phyloP scores from a whole-genome alignment of 1,284 basidiomycete genomes.

The Kwoniella shivajii region DNA sequence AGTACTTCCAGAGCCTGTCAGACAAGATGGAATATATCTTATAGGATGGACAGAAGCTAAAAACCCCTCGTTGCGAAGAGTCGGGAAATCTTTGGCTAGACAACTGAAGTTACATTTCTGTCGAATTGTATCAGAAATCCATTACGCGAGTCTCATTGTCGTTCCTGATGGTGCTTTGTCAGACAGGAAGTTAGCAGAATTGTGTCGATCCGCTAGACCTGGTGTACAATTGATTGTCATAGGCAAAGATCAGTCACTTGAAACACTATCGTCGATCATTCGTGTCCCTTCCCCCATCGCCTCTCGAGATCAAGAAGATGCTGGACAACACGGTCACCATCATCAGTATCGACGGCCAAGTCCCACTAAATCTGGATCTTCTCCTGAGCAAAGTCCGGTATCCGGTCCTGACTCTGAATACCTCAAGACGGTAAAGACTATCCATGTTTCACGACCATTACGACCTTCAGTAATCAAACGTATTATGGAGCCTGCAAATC shows the following conservation, averaged over 20 bases:
- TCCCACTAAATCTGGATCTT: neutral
- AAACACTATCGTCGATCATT: neutral
- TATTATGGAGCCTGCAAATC: conserved; percentile 7
- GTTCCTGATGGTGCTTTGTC: conserved; percentile 19
- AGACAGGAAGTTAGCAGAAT: conserved; percentile 14
- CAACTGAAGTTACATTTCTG: conserved; percentile 38
- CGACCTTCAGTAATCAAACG: conserved; percentile 36
- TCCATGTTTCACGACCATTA: conserved; percentile 18
- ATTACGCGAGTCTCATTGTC: conserved; percentile 36
- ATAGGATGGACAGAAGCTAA: conserved; percentile 28
- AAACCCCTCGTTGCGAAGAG: conserved; percentile 20
- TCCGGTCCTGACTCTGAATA: conserved; percentile 1
- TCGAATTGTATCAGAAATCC: conserved; percentile 30
- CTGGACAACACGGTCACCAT: neutral
- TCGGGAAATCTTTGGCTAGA: conserved; percentile 34
- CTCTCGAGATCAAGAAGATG: neutral
- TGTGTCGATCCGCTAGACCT: conserved; percentile 21
- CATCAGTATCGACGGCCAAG: neutral
- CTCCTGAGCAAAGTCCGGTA: neutral
- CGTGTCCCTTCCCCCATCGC: conserved; percentile 1
- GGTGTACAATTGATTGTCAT: conserved; percentile 31
- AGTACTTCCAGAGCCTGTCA: conserved; percentile 4
- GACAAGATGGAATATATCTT: conserved; percentile 35
- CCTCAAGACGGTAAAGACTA: conserved; percentile 10
- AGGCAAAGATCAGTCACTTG: conserved; percentile 11